A percentile compares a stretch with the other conserved stretches of the same genome.
phyloP scores from a whole-genome alignment of 2,329 filamentous ascomycete genomes.

The Diplodia mutila region DNA sequence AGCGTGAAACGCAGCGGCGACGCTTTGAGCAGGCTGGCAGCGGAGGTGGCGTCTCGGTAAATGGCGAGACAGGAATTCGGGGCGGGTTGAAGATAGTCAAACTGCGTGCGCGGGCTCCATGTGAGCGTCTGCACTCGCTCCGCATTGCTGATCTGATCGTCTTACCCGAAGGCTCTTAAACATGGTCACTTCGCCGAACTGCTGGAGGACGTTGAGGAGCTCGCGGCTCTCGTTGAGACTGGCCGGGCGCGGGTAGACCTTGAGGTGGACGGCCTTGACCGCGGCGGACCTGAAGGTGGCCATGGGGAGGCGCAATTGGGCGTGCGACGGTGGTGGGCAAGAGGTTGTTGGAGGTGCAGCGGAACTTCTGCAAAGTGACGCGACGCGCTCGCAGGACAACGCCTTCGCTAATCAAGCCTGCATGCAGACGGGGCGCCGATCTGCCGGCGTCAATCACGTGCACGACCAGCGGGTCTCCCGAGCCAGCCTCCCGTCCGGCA shows the following conservation, averaged over 20 bases:
- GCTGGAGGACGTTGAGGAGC: slow-evolving; percentile 52
- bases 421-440: slow-evolving; percentile 7
- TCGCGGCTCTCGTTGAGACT: slow-evolving; percentile 55
- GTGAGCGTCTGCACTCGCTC: slow-evolving; percentile 22
- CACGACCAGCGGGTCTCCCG: background rate
- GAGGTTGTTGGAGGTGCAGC: slow-evolving; percentile 11
- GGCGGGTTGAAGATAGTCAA: slow-evolving; percentile 46
- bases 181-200: slow-evolving; percentile 54
- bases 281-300: slow-evolving; percentile 25
- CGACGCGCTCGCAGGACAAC: slow-evolving; percentile 2
- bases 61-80: slow-evolving; percentile 52
- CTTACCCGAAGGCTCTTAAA: slow-evolving; percentile 51
- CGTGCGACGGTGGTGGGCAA: background rate
- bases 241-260: slow-evolving; percentile 51
- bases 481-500: background rate
- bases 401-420: slow-evolving; percentile 15
- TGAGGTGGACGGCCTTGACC: slow-evolving; percentile 51
- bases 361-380: slow-evolving; percentile 1
- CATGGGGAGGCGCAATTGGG: background rate
- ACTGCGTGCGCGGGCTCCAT: slow-evolving; percentile 18
- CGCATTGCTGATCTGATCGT: slow-evolving; percentile 25
- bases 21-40: slow-evolving; percentile 47
- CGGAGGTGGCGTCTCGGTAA: slow-evolving; percentile 47
- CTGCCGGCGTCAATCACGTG: slow-evolving; percentile 20
- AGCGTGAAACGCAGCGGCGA: slow-evolving; percentile 54